phyloP scores from a whole-genome alignment of 2,329 filamentous ascomycete species.

The Eutypa lata region DNA sequence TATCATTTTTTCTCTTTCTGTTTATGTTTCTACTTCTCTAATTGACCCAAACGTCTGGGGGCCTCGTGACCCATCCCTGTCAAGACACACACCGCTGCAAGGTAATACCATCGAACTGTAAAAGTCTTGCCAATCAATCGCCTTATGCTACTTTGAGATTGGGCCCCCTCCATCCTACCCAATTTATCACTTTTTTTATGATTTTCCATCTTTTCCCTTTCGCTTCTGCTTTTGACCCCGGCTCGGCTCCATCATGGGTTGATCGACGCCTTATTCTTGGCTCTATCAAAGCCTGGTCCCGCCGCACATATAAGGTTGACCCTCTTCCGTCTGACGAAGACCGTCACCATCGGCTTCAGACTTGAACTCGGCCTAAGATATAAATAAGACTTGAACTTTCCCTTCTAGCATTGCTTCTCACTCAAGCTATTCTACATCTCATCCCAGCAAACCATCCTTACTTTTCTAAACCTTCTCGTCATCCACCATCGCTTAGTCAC shows the following conservation, averaged over 20 bases:
- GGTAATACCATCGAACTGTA: not conserved
- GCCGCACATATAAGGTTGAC: not conserved
- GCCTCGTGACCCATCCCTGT: not conserved
- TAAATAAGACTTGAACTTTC: not conserved
- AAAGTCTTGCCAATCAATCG: not conserved
- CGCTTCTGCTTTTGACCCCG: not conserved
- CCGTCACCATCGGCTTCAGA: not conserved
- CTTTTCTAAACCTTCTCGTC: no score
- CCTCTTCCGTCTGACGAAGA: not conserved
- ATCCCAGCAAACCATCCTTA: not conserved
- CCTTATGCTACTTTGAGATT: not conserved
- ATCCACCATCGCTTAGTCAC: no score
- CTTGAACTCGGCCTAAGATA: not conserved
- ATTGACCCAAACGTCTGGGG: not conserved
- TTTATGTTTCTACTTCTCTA: not conserved
- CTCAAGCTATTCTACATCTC: constrained; percentile 1
- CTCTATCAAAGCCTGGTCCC: not conserved
- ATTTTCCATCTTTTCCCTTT: not conserved
- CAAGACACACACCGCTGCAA: not conserved
- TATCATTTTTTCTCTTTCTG: not conserved
- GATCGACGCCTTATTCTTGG: not conserved
- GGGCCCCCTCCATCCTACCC: not conserved
- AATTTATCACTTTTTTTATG: not conserved
- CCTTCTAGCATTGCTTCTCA: not conserved
- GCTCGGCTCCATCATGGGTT: not conserved